These are phyloP conservation scores for Chrysoporthe puriensis DNA, from an alignment of 2,329 filamentous ascomycete species.

Conservation along the genomic window DNA sequence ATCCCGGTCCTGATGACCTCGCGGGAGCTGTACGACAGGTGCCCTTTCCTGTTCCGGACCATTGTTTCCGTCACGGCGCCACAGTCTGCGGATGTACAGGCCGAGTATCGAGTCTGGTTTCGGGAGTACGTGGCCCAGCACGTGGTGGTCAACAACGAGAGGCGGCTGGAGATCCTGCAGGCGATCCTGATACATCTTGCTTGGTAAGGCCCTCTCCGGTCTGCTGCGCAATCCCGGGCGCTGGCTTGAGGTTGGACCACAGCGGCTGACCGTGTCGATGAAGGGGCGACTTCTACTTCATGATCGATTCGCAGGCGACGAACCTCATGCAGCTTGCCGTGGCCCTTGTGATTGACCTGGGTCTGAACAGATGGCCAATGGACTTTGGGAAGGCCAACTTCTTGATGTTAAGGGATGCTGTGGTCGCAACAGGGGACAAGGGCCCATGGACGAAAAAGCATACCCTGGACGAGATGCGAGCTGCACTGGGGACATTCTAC, in stretches of 20 bases:
- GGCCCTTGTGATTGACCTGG: conserved; percentile 44
- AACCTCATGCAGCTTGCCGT: conserved; percentile 45
- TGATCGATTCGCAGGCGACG: conserved; percentile 42
- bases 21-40: conserved; percentile 37
- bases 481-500: conserved; percentile 46
- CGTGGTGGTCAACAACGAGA: conserved; percentile 43
- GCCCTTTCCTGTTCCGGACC: conserved; percentile 44
- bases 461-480: conserved; percentile 43
- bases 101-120: conserved; percentile 42
- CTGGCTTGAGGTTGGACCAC: not conserved
- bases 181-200: conserved; percentile 43
- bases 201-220: conserved; percentile 38
- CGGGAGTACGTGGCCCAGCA: conserved; percentile 42
- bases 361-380: conserved; percentile 38
- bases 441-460: conserved; percentile 32
- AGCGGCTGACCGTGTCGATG: not conserved
- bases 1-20: conserved; percentile 35
- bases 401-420: conserved; percentile 40
- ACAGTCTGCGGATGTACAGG: conserved; percentile 38
- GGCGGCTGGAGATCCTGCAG: conserved; percentile 42
- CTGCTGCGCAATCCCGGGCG: not conserved
- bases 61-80: conserved; percentile 42
- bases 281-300: conserved; percentile 46
- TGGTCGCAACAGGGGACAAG: conserved; percentile 31
- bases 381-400: conserved; percentile 33